phyloP scores from a whole-genome alignment of 768 basidiomycete species.

The Suillus clintonianus region DNA sequence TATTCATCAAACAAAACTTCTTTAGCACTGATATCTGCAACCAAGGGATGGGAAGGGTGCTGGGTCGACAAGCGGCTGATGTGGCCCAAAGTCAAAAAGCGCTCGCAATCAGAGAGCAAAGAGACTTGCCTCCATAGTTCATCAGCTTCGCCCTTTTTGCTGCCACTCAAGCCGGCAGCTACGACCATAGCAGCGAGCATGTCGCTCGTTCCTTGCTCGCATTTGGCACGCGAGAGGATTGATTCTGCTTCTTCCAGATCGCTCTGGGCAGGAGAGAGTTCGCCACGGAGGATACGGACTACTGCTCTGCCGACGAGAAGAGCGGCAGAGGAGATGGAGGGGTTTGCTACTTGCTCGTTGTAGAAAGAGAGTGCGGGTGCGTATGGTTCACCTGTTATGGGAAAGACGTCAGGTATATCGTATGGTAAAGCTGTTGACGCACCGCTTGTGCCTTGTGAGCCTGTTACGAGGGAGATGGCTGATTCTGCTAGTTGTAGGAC shows the following conservation, averaged over 20 bases:
- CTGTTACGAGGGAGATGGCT: constrained; percentile 72
- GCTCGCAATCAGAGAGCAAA: background rate
- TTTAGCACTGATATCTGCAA: constrained; percentile 61
- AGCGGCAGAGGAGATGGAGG: constrained; percentile 71
- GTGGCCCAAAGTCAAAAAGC: constrained; percentile 10
- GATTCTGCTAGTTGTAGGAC: constrained; percentile 90
- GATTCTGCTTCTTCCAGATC: constrained; percentile 70
- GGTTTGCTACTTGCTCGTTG: constrained; percentile 82
- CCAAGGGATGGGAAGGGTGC: constrained; percentile 70
- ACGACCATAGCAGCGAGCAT: constrained; percentile 69
- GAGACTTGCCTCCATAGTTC: constrained; percentile 66
- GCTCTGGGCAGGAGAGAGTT: constrained; percentile 73
- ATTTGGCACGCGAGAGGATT: constrained; percentile 45
- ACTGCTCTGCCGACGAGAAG: constrained; percentile 80
- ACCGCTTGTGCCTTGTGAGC: constrained; percentile 61
- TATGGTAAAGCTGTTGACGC: constrained; percentile 5
- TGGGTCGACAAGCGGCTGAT: constrained; percentile 46
- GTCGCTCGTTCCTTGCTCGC: constrained; percentile 52
- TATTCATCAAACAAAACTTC: constrained; percentile 63
- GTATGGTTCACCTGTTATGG: constrained; percentile 30
- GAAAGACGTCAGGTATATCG: background rate
- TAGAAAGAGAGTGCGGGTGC: constrained; percentile 61
- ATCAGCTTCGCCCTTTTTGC: constrained; percentile 64
- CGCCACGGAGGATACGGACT: constrained; percentile 75
- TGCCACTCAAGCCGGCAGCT: constrained; percentile 57